Evolutionary conservation across 2,329 filamentous ascomycete species (phyloP), one percentile per base, ranked within the genome.

Genomic region (Ophidiomyces ophidiicola): DNA sequence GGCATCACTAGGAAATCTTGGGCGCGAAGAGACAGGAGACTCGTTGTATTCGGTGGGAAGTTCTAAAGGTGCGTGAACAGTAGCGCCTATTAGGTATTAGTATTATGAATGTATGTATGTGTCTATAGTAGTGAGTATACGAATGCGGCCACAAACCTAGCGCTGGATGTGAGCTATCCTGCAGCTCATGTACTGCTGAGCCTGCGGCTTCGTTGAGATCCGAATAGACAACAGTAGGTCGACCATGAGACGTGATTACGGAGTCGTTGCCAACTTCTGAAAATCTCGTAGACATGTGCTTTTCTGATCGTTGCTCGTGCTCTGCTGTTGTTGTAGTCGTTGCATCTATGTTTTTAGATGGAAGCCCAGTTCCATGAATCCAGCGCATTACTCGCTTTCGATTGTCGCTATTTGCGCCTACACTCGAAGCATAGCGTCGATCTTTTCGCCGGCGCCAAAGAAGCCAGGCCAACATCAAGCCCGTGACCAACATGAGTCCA

Each of bases 401-500:
- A 19, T 62, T 61, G 30, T 71, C 68, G 26, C 70, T 66, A 0
- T 64, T 67, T 3, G 60, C 58, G 55, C 30, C 57, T 54, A 28
- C 54, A 55, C 23, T 59, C 54, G 39, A 54, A 57, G 38, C 55
- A 57, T 35, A 69, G 53, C n/a, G 63, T 49, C 48, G 58, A 63
- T 40, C 69, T 64, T 40, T 44, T 19, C 46, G 43, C 28, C 46
- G 32, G 1, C 68, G 66, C 5, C 70, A 66, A 57, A 68, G 73
- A 14, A 79, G 59, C 14, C 74, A 60, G 29, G 72, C 61, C 4
- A 62, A 60, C 10, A 78, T 63, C 17, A 69, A 58, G 4, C 71
- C 44, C 12, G 67, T 65, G 1, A 69, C 70, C 28, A 80, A 58
- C 31, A 78, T 66, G 1, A 76, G 60, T 2, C 74, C 75, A 1